A percentile compares a stretch with the other conserved stretches of the same genome.
Conservation (phyloP, 164 flowering plant species). For the Magnolia kwangsiensis region DNA sequence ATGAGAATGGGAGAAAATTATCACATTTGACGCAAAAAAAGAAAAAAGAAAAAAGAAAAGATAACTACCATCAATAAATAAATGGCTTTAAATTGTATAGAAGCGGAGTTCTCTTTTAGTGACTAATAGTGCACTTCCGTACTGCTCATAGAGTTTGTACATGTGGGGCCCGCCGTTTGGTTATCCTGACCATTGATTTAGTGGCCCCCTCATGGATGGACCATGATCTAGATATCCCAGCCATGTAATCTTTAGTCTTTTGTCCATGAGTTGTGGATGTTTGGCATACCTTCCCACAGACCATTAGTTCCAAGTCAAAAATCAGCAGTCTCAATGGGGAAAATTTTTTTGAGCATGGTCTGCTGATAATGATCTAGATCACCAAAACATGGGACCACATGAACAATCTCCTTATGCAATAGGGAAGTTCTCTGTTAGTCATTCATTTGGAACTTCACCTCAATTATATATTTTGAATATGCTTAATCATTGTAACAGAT, state of each 20-base stretch:
- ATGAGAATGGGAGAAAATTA: background rate
- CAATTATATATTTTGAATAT: background rate
- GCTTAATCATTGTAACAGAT: background rate
- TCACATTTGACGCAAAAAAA: background rate
- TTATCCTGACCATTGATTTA: background rate
- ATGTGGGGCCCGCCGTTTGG: background rate
- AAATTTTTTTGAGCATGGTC: no score
- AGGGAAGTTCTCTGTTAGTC: background rate
- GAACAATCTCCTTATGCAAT: background rate
- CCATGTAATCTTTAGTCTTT: background rate
- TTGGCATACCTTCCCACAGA: no score
- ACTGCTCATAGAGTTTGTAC: background rate
- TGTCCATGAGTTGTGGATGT: no score
- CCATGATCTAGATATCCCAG: background rate
- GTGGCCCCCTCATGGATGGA: background rate
- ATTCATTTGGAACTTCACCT: background rate
- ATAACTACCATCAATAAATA: background rate
- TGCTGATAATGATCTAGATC: no score
- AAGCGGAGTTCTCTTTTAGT: no score
- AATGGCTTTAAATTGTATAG: no score
- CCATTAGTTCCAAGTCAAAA: no score
- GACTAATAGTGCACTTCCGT: background rate
- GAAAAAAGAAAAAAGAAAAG: background rate
- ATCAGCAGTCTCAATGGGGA: no score
- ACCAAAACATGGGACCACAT: background rate